Conservation (phyloP, 192 early-diverging fungal genomes). For the Entomortierella beljakovae region DNA sequence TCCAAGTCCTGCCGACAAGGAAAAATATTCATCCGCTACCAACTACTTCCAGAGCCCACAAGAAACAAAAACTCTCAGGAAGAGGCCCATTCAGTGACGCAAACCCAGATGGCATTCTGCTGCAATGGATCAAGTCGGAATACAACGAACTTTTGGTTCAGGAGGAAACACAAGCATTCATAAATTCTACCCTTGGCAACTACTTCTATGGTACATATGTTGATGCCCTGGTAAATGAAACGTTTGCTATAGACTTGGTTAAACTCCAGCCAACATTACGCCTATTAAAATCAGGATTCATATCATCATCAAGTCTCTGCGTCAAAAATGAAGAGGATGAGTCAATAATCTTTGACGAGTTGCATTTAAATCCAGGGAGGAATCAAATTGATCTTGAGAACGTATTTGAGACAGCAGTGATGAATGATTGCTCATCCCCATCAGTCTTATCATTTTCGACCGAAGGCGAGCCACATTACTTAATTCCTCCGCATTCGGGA, state of each 20-base stretch:
- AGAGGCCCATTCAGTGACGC: neutral
- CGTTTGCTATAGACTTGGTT: conserved; percentile 25
- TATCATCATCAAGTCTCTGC: neutral
- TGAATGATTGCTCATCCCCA: conserved; percentile 2
- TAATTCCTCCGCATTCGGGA: conserved; percentile 45
- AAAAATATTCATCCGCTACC: too few species aligned
- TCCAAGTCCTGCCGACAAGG: too few species aligned
- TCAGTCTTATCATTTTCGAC: conserved; percentile 6
- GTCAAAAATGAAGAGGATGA: neutral
- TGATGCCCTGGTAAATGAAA: conserved; percentile 9
- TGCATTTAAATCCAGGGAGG: neutral
- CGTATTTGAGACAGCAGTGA: conserved; percentile 22
- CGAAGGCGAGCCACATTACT: conserved; percentile 23
- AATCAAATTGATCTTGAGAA: conserved; percentile 22
- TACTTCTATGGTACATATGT: conserved; percentile 35
- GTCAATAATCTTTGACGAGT: neutral
- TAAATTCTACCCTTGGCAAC: conserved; percentile 1
- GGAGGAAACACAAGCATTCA: neutral
- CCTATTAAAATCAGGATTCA: conserved; percentile 30
- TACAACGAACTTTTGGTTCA: neutral
- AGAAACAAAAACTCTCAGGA: conserved; percentile 16
- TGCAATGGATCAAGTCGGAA: conserved; percentile 22
- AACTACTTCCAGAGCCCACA: neutral
- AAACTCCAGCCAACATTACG: conserved; percentile 24
- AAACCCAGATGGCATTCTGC: neutral